phyloP scores from a whole-genome alignment of 2,329 filamentous ascomycete species.

The Phialocephala sp. region DNA sequence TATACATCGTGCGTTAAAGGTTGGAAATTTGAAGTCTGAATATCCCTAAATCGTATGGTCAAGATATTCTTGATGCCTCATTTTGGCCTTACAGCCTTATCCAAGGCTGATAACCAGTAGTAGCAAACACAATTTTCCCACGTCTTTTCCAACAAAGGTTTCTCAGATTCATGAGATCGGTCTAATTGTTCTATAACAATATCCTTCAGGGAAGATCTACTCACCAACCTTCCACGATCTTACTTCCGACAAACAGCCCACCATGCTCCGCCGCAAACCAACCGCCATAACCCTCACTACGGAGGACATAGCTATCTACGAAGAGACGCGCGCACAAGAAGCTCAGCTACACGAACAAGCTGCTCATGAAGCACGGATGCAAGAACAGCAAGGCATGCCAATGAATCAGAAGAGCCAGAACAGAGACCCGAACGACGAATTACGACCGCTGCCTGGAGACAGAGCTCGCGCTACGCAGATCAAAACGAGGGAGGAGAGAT shows the following conservation, averaged over 20 bases:
- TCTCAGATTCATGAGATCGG: neutral
- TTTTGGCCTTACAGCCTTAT: slow-evolving; percentile 30
- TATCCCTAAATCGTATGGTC: slow-evolving; percentile 3
- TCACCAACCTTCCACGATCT: neutral
- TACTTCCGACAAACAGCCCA: slow-evolving; percentile 14
- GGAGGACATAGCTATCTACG: slow-evolving; percentile 73
- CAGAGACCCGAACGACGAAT: slow-evolving; percentile 34
- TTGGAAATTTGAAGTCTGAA: slow-evolving; percentile 13
- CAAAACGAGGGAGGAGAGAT: slow-evolving; percentile 46
- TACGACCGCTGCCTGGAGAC: slow-evolving; percentile 29
- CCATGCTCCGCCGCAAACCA: slow-evolving; percentile 71
- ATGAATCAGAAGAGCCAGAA: slow-evolving; percentile 28
- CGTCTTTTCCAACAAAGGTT: neutral
- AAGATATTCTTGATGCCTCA: slow-evolving; percentile 27
- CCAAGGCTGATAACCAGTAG: too few species aligned
- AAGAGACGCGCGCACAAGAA: slow-evolving; percentile 61
- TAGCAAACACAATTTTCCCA: too few species aligned
- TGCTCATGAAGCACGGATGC: slow-evolving; percentile 32
- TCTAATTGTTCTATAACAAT: neutral
- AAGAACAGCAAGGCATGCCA: slow-evolving; percentile 34
- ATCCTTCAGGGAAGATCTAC: neutral
- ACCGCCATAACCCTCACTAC: slow-evolving; percentile 72
- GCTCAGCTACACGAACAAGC: slow-evolving; percentile 34
- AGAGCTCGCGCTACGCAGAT: slow-evolving; percentile 34
- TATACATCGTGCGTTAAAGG: slow-evolving; percentile 41